A percentile compares a stretch with the other conserved stretches of the same genome.
These are phyloP conservation scores for Phytophthora cryptogea DNA, from an alignment of 352 stramenopile species.

Conservation along the genomic window DNA sequence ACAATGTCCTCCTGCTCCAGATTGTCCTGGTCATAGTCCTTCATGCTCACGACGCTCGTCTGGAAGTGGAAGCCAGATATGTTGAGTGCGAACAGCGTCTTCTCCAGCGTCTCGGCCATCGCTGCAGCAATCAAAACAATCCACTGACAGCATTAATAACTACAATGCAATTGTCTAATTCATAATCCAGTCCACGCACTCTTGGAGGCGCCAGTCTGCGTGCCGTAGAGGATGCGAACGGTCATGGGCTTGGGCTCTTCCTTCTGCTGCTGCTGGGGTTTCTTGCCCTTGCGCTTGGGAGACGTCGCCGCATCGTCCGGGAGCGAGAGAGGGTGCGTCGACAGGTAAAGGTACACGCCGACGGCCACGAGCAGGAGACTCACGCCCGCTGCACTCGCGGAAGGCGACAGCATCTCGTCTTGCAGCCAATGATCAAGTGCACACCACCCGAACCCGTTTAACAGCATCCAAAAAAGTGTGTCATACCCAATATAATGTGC, in stretches of 20 bases:
- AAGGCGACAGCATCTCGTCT: conserved; percentile 42
- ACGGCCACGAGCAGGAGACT: conserved; percentile 60
- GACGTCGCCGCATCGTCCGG: conserved; percentile 6
- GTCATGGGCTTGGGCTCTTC: conserved; percentile 43
- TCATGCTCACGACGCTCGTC: conserved; percentile 85
- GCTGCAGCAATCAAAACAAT: conserved; percentile 19
- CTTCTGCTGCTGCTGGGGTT: conserved; percentile 20
- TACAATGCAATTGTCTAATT: background rate
- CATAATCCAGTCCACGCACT: conserved; percentile 22
- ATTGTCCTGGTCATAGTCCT: conserved; percentile 91
- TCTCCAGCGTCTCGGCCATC: conserved; percentile 77
- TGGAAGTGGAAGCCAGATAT: conserved; percentile 83
- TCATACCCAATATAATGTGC: no score
- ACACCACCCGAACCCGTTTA: conserved; percentile 30
- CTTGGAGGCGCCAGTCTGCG: conserved; percentile 85
- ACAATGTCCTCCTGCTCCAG: conserved; percentile 87
- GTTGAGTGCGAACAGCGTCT: conserved; percentile 81
- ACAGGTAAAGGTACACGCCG: conserved; percentile 50
- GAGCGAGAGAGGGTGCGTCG: conserved; percentile 26
- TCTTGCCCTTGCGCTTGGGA: conserved; percentile 26
- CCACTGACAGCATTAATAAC: background rate
- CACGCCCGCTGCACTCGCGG: conserved; percentile 32
- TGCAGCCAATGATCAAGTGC: conserved; percentile 12
- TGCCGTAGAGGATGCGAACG: conserved; percentile 87
- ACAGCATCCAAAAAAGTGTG: background rate